phyloP scores from a whole-genome alignment of 306 rosid species.

The Dryas octopetala region DNA sequence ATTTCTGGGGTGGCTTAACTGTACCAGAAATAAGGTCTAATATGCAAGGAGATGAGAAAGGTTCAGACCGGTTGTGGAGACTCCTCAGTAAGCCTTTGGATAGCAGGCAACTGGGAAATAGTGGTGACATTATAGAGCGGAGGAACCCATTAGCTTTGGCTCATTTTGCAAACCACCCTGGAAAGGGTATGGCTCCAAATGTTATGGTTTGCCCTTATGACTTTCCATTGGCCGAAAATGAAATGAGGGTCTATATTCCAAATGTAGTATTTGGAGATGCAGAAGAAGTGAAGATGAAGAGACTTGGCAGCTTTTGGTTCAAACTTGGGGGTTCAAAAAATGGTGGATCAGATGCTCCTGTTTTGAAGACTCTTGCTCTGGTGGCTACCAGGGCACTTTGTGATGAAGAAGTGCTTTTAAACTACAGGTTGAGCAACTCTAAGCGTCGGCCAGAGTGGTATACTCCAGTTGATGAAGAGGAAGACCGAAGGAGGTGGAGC shows the following conservation, averaged over 20 bases:
- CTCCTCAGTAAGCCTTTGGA: constrained; percentile 76
- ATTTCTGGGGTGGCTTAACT: constrained; percentile 55
- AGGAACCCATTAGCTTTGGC: constrained; percentile 88
- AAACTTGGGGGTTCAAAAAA: constrained; percentile 54
- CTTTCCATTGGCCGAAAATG: constrained; percentile 71
- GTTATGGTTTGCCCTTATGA: constrained; percentile 93
- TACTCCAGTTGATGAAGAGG: constrained; percentile 82
- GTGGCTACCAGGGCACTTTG: constrained; percentile 69
- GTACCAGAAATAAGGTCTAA: constrained; percentile 27
- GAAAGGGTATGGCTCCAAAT: constrained; percentile 71
- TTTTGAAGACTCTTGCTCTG: constrained; percentile 67
- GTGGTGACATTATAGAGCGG: constrained; percentile 58
- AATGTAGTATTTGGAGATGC: constrained; percentile 63
- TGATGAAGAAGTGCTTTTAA: constrained; percentile 79
- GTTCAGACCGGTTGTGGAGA: constrained; percentile 69
- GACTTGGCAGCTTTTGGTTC: constrained; percentile 88
- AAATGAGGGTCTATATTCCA: constrained; percentile 75
- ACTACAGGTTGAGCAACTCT: constrained; percentile 85
- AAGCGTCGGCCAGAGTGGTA: constrained; percentile 81
- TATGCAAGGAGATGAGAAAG: constrained; percentile 45
- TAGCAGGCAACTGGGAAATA: constrained; percentile 36
- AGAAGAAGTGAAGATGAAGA: constrained; percentile 66
- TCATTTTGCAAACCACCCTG: constrained; percentile 91
- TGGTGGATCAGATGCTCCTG: constrained; percentile 47
- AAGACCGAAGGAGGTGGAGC: constrained; percentile 91